Evolutionary conservation across 176 grass and related monocot genomes (phyloP).

Genomic region (Juncus inflexus): DNA sequence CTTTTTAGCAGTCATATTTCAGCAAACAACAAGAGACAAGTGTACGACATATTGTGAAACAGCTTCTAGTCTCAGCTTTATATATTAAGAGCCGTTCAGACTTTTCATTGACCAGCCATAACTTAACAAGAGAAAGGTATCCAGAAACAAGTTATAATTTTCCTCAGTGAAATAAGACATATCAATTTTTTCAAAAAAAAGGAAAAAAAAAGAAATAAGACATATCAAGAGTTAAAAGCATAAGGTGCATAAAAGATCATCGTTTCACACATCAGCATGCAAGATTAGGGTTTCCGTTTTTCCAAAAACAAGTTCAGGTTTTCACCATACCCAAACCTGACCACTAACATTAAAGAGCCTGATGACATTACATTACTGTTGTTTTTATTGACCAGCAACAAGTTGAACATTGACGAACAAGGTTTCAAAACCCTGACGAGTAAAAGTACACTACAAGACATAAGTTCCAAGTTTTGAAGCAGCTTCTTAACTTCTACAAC

Average conservation of each 20-base stretch:
- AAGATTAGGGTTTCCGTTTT: background rate
- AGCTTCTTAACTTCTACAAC: slow-evolving; percentile 23
- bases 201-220: background rate
- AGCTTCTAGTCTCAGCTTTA: slow-evolving; percentile 8
- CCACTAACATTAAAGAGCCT: background rate
- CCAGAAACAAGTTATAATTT: background rate
- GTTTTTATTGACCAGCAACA: slow-evolving; percentile 5
- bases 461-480: background rate
- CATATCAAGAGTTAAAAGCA: background rate
- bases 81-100: background rate
- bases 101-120: slow-evolving; percentile 4
- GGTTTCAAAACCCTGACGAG: slow-evolving; percentile 33
- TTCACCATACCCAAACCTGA: background rate
- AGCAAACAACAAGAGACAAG: background rate
- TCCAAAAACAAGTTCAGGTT: background rate
- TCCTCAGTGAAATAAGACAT: too few species aligned
- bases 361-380: slow-evolving; percentile 4
- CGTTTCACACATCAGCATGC: background rate
- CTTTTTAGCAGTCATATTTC: background rate
- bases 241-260: background rate
- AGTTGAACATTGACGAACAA: slow-evolving; percentile 18
- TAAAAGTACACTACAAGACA: slow-evolving; percentile 54
- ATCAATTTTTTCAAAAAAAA: background rate
- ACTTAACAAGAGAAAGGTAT: slow-evolving; percentile 9
- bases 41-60: background rate